Evolutionary conservation across 352 stramenopile species (phyloP).

Genomic region (Pythium pectinolyticum): DNA sequence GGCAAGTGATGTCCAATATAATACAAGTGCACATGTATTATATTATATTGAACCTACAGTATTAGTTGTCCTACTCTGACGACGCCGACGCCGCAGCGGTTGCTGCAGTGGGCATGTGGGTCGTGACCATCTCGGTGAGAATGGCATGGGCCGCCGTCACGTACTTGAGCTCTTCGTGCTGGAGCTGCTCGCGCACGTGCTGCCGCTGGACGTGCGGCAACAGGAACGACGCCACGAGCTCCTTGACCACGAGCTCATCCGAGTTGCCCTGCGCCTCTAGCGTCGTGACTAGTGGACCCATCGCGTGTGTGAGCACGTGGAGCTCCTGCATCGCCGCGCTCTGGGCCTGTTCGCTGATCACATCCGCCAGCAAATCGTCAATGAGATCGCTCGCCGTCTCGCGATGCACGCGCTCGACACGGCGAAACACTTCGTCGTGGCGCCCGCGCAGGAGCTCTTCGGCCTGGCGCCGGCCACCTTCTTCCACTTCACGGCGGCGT

Average conservation of each 20-base stretch:
- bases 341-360: conserved; percentile 56
- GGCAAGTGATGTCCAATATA: conserved; percentile 17
- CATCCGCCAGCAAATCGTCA: conserved; percentile 56
- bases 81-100: no score
- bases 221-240: conserved; percentile 81
- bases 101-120: no score
- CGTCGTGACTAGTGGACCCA: conserved; percentile 51
- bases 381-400: conserved; percentile 76
- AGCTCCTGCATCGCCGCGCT: conserved; percentile 50
- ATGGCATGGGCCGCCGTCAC: conserved; percentile 58
- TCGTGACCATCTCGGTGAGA: conserved; percentile 49
- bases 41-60: no score
- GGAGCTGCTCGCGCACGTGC: conserved; percentile 55
- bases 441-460: conserved; percentile 82
- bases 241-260: conserved; percentile 67
- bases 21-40: no score
- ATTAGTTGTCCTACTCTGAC: no score
- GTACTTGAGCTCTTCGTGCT: conserved; percentile 65
- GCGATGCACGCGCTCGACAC: conserved; percentile 76
- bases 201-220: conserved; percentile 75
- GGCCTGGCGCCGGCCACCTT: conserved; percentile 84
- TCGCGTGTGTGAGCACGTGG: conserved; percentile 40
- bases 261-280: conserved; percentile 50
- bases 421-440: conserved; percentile 81
- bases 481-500: conserved; percentile 74